Base-by-base conservation (phyloP, 495 filamentous ascomycete species). In the Aspergillus nanangensis region DNA sequence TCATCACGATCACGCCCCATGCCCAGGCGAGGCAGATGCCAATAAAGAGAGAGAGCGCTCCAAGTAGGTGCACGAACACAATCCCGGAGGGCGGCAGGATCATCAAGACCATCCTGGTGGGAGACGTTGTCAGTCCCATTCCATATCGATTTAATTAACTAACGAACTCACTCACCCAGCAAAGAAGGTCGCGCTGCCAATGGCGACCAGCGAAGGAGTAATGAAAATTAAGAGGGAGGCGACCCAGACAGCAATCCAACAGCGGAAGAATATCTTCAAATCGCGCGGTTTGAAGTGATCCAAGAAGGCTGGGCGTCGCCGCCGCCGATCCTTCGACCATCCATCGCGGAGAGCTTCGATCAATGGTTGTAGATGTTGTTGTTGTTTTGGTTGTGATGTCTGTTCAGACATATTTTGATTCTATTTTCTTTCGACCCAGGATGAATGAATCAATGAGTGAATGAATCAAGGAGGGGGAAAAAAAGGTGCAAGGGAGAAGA, bases 251-350 rank as follows among this genome's bases (percentile, higher is more conserved):
- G 65, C 69, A 4, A 68, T 53, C 37, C 58, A 63, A 33, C 70
- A 75, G 23, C 70, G 68, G 43, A 73, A 69, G 17, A 71, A 50
- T 15, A 65, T 56, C 55, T 74, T 73, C 25, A 75, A 51, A 38
- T 74, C 69, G 51, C 63, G 66, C 5, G 48, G 61, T 56, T 71
- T 71, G 64, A 72, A 72, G 44, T 74, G 70, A 41, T 72, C 61
- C 17, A 72, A 53, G 47, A 58, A 70, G 19, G 48, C 43, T 3
- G 70, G 70, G 37, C 72, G 32, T 1, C 38, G 44, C 1, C 46
- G n/a, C n/a, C n/a, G n/a, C n/a, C n/a, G n/a, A n/a, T n/a, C n/a
- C n/a, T n/a, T n/a, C n/a, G n/a, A n/a, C n/a, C n/a, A n/a, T n/a
- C n/a, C n/a, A n/a, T n/a, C n/a, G n/a, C n/a, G n/a, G n/a, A n/a